phyloP scores from a whole-genome alignment of 495 filamentous ascomycete genomes.

The Annulohypoxylon stygium region DNA sequence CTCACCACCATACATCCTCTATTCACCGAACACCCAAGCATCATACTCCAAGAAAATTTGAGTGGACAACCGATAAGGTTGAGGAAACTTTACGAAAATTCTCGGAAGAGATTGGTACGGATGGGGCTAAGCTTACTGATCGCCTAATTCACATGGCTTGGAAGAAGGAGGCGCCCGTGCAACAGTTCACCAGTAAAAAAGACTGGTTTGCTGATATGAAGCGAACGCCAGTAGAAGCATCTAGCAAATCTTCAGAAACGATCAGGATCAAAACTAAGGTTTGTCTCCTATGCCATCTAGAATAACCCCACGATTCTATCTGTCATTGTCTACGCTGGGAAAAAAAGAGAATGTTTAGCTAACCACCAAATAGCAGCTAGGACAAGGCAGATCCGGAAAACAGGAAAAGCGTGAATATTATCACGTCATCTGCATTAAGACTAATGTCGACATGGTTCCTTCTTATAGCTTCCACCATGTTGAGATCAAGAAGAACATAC shows the following conservation, averaged over 20 bases:
- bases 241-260: slow-evolving; percentile 43
- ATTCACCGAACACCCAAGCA: slow-evolving; percentile 49
- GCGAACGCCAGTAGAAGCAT: slow-evolving; percentile 37
- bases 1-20: slow-evolving; percentile 15
- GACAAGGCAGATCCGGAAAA: slow-evolving; percentile 53
- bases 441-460: slow-evolving; percentile 56
- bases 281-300: slow-evolving; percentile 19
- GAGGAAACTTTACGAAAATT: slow-evolving; percentile 49
- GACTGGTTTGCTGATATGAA: slow-evolving; percentile 59
- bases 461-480: slow-evolving; percentile 63
- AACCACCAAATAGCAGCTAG: slow-evolving; percentile 45
- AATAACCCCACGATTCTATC: neutral
- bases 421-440: slow-evolving; percentile 57
- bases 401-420: slow-evolving; percentile 52
- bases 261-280: slow-evolving; percentile 60
- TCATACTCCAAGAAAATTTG: slow-evolving; percentile 53
- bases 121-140: slow-evolving; percentile 56
- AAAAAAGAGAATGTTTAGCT: slow-evolving; percentile 2
- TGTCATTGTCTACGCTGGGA: neutral
- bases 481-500: slow-evolving; percentile 64
- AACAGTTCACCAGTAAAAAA: slow-evolving; percentile 52
- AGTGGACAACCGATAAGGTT: slow-evolving; percentile 56
- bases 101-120: slow-evolving; percentile 50
- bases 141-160: slow-evolving; percentile 56
- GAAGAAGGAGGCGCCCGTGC: slow-evolving; percentile 53